These are phyloP conservation scores for Zymoseptoria passerinii DNA, from an alignment of 2,329 filamentous ascomycete genomes.

Conservation along the genomic window DNA sequence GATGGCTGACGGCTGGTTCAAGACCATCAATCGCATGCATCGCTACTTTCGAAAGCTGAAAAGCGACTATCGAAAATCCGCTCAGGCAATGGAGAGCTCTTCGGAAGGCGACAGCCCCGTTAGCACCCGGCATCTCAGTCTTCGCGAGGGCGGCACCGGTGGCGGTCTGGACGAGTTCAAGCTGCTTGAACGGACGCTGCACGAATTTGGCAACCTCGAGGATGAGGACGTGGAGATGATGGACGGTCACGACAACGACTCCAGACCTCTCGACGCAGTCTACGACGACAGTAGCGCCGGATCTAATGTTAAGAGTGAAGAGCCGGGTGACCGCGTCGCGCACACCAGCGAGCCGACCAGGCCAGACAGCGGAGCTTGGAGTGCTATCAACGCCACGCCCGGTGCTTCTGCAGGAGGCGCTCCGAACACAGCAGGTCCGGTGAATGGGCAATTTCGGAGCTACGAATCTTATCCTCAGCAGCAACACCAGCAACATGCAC, in stretches of 20 bases:
- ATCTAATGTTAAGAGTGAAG: slow-evolving; percentile 29
- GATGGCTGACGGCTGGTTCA: slow-evolving; percentile 51
- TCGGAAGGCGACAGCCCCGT: slow-evolving; percentile 25
- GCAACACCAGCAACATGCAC: slow-evolving; percentile 8
- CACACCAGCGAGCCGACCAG: slow-evolving; percentile 11
- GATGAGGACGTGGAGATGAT: slow-evolving; percentile 32
- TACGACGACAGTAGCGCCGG: slow-evolving; percentile 25
- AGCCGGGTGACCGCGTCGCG: slow-evolving; percentile 12
- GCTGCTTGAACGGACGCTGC: slow-evolving; percentile 31
- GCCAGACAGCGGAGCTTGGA: slow-evolving; percentile 31
- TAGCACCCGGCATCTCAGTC: slow-evolving; percentile 22
- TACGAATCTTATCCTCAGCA: slow-evolving; percentile 23
- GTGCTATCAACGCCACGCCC: slow-evolving; percentile 31
- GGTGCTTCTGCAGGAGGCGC: slow-evolving; percentile 14
- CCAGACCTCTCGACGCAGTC: slow-evolving; percentile 18
- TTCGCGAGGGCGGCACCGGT: slow-evolving; percentile 32
- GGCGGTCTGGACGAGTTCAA: slow-evolving; percentile 51
- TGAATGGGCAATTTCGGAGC: slow-evolving; percentile 21
- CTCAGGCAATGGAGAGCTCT: slow-evolving; percentile 23
- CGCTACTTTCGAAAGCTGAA: slow-evolving; percentile 46
- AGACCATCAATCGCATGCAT: slow-evolving; percentile 47
- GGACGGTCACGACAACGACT: slow-evolving; percentile 19
- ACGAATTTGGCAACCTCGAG: slow-evolving; percentile 30
- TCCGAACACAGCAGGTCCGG: slow-evolving; percentile 17
- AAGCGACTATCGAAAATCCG: slow-evolving; percentile 38